Evolutionary conservation across 2,329 filamentous ascomycete genomes (phyloP).

Genomic region (Penicillium sclerotiorum): DNA sequence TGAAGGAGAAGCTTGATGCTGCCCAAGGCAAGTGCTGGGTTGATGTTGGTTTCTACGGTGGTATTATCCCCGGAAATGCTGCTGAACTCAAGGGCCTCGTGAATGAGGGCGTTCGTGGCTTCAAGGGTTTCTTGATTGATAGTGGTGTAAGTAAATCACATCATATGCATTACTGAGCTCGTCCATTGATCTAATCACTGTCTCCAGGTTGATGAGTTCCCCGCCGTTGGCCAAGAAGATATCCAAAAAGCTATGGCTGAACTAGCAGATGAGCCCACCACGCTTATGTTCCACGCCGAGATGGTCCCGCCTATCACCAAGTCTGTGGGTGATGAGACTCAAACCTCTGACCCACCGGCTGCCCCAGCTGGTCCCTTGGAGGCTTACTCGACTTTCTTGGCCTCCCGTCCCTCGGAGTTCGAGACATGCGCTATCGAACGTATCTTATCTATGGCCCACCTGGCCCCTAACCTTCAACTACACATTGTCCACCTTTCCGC

Average conservation of each 20-base stretch:
- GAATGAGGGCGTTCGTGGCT: constrained; percentile 83
- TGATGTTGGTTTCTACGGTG: constrained; percentile 97
- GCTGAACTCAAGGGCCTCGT: constrained; percentile 78
- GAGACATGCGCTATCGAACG: constrained; percentile 89
- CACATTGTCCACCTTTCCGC: constrained; percentile 94
- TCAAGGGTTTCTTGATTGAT: constrained; percentile 97
- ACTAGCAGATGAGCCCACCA: constrained; percentile 79
- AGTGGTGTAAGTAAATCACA: constrained; percentile 72
- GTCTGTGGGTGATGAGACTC: constrained; percentile 77
- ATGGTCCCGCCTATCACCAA: constrained; percentile 88
- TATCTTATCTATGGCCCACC: constrained; percentile 77
- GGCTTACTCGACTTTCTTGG: constrained; percentile 85
- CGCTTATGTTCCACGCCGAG: constrained; percentile 98
- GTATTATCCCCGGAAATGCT: constrained; percentile 87
- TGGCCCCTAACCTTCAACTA: constrained; percentile 79
- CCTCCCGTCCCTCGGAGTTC: constrained; percentile 83
- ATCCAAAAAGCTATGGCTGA: constrained; percentile 78
- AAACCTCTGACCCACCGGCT: constrained; percentile 68
- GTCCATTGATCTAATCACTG: constrained; percentile 16
- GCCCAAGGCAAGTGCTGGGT: constrained; percentile 92
- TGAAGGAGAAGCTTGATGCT: constrained; percentile 83
- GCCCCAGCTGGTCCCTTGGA: constrained; percentile 72
- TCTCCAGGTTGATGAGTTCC: constrained; percentile 86
- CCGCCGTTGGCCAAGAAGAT: constrained; percentile 79
- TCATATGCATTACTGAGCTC: background rate